Evolutionary conservation across 805 yeast genomes (phyloP).

Genomic region (Pichia thaimueangensis): DNA sequence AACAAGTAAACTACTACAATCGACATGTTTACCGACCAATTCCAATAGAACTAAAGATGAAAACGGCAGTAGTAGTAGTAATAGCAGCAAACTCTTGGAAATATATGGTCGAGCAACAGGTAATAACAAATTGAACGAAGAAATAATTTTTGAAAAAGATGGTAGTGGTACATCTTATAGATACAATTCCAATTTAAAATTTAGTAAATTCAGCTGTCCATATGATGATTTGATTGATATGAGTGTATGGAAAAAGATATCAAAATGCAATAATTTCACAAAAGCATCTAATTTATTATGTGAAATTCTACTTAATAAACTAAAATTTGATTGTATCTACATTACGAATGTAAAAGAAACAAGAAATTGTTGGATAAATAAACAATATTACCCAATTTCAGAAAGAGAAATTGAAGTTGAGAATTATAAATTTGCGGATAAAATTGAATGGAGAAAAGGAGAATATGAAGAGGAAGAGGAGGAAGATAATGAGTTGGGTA

Average conservation of each 20-base stretch:
- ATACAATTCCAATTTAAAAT: slow-evolving; percentile 41
- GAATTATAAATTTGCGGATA: slow-evolving; percentile 33
- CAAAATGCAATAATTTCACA: slow-evolving; percentile 35
- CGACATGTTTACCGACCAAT: slow-evolving; percentile 1
- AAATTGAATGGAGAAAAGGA: slow-evolving; percentile 24
- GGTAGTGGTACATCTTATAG: slow-evolving; percentile 60
- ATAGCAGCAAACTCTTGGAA: slow-evolving; percentile 21
- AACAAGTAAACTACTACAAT: background rate
- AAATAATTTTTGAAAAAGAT: slow-evolving; percentile 50
- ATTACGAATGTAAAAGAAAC: slow-evolving; percentile 46
- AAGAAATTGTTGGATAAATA: slow-evolving; percentile 37
- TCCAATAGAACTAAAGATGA: background rate
- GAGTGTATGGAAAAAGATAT: slow-evolving; percentile 32
- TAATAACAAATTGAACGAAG: slow-evolving; percentile 22
- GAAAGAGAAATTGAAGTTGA: slow-evolving; percentile 41
- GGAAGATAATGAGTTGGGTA: background rate
- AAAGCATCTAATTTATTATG: slow-evolving; percentile 38
- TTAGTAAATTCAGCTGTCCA: slow-evolving; percentile 28
- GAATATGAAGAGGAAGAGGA: background rate
- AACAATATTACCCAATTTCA: slow-evolving; percentile 37
- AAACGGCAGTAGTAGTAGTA: background rate
- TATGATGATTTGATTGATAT: slow-evolving; percentile 27
- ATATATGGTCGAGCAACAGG: slow-evolving; percentile 56
- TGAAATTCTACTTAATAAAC: slow-evolving; percentile 30
- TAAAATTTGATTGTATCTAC: slow-evolving; percentile 39